Evolutionary conservation across 2,329 filamentous ascomycete species (phyloP).

Genomic region (Sclerotinia minor): DNA sequence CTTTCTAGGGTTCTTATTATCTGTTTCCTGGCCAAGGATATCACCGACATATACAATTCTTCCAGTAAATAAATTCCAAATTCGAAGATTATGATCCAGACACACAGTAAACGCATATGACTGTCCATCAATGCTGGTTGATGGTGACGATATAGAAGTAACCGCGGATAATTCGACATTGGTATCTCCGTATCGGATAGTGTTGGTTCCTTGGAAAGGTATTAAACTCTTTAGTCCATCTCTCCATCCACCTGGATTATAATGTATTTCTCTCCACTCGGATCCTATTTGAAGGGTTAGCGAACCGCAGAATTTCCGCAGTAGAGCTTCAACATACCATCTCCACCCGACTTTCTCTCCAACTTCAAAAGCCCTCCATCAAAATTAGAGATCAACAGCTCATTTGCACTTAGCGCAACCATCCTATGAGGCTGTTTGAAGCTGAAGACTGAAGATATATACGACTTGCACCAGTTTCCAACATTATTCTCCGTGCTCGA

Average conservation of each 20-base stretch:
- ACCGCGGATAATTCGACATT: constrained; percentile 69
- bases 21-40: constrained; percentile 66
- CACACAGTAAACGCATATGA: constrained; percentile 75
- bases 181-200: constrained; percentile 61
- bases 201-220: constrained; percentile 64
- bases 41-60: constrained; percentile 76
- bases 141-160: constrained; percentile 59
- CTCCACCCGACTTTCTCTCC: constrained; percentile 57
- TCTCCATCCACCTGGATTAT: constrained; percentile 71
- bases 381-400: constrained; percentile 77
- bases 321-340: constrained; percentile 44
- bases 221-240: constrained; percentile 66
- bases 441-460: constrained; percentile 68
- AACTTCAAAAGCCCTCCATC: constrained; percentile 76
- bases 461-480: constrained; percentile 75
- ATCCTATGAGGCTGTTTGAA: constrained; percentile 82
- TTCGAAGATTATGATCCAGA: constrained; percentile 82
- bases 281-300: constrained; percentile 35
- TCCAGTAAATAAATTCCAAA: constrained; percentile 86
- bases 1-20: constrained; percentile 68
- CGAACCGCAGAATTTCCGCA: not conserved
- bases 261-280: constrained; percentile 70
- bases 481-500: constrained; percentile 70
- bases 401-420: constrained; percentile 69
- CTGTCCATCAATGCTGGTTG: constrained; percentile 48